Evolutionary conservation across 495 filamentous ascomycete genomes (phyloP), one percentile per base, ranked within the genome.

Genomic region (Cercophora samala): DNA sequence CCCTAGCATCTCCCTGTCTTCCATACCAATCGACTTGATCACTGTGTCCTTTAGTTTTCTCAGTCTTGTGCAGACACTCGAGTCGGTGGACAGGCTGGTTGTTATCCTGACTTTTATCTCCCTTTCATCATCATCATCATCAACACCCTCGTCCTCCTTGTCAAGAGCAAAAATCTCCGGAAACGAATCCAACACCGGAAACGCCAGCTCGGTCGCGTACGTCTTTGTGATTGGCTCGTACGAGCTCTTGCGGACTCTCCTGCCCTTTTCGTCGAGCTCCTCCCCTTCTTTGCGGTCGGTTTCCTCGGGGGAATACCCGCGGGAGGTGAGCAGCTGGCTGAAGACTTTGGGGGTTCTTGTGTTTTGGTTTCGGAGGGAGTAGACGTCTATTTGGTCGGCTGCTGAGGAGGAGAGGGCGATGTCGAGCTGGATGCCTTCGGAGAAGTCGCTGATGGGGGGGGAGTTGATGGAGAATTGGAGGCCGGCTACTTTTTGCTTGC

Each of bases 141-240:
- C 29, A 32, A 4, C 29, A 3, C 8, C 37, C 8, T 46, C 37
- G 3, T 46, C 37, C 6, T 46, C 37, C 37, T 17, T 46, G 3
- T 46, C 37, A 46, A 46, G 5, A 46, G 37, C 80, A 80, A 89
- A 93, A 67, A 90, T 90, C 37, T 66, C 79, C 51, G 85, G 95
- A 80, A 91, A 97, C 76, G 91, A 96, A 74, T 93, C 87, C 29
- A 96, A 84, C 15, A 93, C 74, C 3, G 95, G 93, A 74, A 92
- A 93, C 5, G 81, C 78, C 19, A 96, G 82, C 4, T 80, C 65
- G n/a, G 19, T 18, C 46, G 67, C 63, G 1, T 55, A 74, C 74
- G 62, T 74, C 25, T 66, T 71, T 0, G 68, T 74, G 1, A 72
- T 68, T 0, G 76, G 68, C 63, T 73, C 73, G 8, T 71, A 68